phyloP scores from a whole-genome alignment of 2,329 filamentous ascomycete genomes.

The Beauveria rudraprayagi region DNA sequence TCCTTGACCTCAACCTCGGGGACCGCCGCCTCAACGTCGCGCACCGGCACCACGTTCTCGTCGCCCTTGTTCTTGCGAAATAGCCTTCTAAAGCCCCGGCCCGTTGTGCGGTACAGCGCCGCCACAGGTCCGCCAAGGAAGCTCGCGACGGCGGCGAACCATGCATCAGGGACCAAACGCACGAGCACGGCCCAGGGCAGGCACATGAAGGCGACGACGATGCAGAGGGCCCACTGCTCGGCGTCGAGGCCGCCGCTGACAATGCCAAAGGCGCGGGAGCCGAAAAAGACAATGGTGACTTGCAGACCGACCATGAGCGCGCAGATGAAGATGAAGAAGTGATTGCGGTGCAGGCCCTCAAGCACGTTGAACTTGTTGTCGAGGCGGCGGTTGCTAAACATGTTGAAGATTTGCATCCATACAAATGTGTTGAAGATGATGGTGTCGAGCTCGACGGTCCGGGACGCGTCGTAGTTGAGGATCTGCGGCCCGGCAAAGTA shows the following conservation, averaged over 20 bases:
- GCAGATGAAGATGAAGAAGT: conserved; percentile 76
- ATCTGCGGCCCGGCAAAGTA: conserved; percentile 54
- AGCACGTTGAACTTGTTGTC: conserved; percentile 88
- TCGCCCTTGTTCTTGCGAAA: conserved; percentile 3
- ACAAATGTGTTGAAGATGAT: conserved; percentile 64
- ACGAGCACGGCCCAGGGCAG: conserved; percentile 68
- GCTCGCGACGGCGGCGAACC: conserved; percentile 16
- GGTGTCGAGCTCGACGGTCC: conserved; percentile 43
- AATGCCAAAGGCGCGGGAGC: conserved; percentile 67
- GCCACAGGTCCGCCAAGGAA: conserved; percentile 8
- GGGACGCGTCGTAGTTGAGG: conserved; percentile 39
- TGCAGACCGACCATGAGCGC: conserved; percentile 76
- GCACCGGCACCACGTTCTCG: background rate
- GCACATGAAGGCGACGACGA: conserved; percentile 68
- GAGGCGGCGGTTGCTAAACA: conserved; percentile 73
- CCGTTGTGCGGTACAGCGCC: background rate
- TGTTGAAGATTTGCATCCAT: conserved; percentile 72
- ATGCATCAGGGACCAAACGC: conserved; percentile 62
- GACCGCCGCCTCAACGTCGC: background rate
- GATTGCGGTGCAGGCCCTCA: conserved; percentile 69
- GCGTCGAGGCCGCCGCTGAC: conserved; percentile 43
- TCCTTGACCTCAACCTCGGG: background rate
- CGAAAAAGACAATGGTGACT: conserved; percentile 76
- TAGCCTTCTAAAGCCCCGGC: background rate
- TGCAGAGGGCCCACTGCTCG: conserved; percentile 74